Evolutionary conservation across 208 protist species (phyloP), one percentile per base, ranked within the genome.

Genomic region (Angomonas deanei): DNA sequence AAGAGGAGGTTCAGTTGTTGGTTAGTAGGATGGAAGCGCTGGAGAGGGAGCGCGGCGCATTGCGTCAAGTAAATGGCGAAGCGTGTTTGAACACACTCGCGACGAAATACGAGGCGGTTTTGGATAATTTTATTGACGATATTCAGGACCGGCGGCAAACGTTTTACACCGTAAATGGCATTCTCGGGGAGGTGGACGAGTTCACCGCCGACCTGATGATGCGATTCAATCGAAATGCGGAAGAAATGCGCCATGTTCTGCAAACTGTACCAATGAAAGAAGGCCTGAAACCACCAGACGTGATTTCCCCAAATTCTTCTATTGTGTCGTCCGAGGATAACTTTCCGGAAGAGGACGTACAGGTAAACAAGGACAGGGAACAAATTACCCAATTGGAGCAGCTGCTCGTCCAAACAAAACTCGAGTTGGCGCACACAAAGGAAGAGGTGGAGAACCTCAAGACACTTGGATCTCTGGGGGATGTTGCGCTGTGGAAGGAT

Each of bases 151-250:
- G 61, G n/a, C 52, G 66, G 17, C 67, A 67, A 5, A 72, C 64
- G 19, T 80, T 78, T 53, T 67, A 59, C 59, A 66, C 49, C 23
- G 70, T 73, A 23, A 68, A 64, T 17, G 61, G 61, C 21, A 76
- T 75, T 61, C 54, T 86, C 21, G 46, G 53, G 1, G 76, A 78
- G 28, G 62, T 77, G 38, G 72, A 82, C 15, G 42, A 13, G 34
- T 78, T 86, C 60, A 77, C 76, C 0, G 68, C 64, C 15, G 56
- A 33, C 3, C 47, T 82, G 8, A 55, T 82, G 53, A 46, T 36
- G 31, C 72, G 65, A 28, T 82, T 68, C 23, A 38, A 68, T 52
- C 50, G 47, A 21, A 74, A 82, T 53, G 33, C 53, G 42, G 33
- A 3, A 1, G 58, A 50, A 32, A 68, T 78, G 66, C 33, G 46